A percentile compares a stretch with the other conserved stretches of the same genome.
These are phyloP conservation scores for Coemansia aciculifera DNA, from an alignment of 192 early-diverging fungal genomes.

Conservation along the genomic window DNA sequence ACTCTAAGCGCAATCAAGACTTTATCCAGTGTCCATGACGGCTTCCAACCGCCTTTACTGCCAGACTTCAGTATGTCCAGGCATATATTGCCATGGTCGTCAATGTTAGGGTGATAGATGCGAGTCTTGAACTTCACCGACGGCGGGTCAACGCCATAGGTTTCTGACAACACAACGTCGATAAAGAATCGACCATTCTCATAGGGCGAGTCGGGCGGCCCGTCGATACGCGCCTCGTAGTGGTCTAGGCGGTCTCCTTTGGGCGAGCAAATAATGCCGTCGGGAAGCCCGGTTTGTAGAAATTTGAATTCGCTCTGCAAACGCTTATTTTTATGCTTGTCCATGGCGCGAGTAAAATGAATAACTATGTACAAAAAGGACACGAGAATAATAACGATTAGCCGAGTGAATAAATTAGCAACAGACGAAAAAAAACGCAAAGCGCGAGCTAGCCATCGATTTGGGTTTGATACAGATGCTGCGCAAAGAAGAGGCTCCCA, in stretches of 20 bases:
- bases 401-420: background rate
- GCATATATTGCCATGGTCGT: conserved; percentile 75
- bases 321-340: conserved; percentile 18
- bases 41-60: conserved; percentile 67
- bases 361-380: background rate
- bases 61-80: conserved; percentile 67
- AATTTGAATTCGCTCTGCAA: conserved; percentile 35
- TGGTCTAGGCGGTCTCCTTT: conserved; percentile 59
- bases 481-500: background rate
- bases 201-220: conserved; percentile 69
- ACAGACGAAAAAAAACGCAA: background rate
- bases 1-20: conserved; percentile 61
- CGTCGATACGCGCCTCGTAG: conserved; percentile 62
- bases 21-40: conserved; percentile 63
- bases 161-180: conserved; percentile 52
- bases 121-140: conserved; percentile 67
- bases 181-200: conserved; percentile 63
- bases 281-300: conserved; percentile 57
- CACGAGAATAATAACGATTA: background rate
- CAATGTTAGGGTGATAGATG: conserved; percentile 84
- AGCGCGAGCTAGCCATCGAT: background rate
- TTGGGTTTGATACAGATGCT: background rate
- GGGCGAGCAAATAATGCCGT: conserved; percentile 65
- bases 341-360: background rate
- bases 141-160: conserved; percentile 76